phyloP scores from a whole-genome alignment of 257 asterid genomes.

The Przewalskia tangutica region DNA sequence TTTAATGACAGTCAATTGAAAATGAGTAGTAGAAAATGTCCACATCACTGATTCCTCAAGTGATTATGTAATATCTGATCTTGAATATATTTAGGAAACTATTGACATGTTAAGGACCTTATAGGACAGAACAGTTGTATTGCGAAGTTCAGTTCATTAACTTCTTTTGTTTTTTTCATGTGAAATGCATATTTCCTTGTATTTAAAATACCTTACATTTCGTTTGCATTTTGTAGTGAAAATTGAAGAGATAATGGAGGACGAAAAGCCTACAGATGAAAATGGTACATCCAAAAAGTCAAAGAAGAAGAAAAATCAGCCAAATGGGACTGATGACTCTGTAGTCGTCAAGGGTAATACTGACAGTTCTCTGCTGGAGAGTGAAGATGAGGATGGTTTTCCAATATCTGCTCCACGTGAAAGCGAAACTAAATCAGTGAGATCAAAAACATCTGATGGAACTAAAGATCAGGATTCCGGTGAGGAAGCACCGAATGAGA shows the following conservation, averaged over 20 bases:
- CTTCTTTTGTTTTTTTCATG: neutral
- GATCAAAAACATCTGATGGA: constrained; percentile 15
- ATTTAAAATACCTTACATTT: neutral
- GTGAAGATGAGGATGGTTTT: constrained; percentile 96
- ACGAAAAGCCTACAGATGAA: constrained; percentile 38
- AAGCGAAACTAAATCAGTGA: constrained; percentile 17
- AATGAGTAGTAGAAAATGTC: neutral
- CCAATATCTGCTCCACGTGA: constrained; percentile 36
- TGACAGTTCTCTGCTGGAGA: constrained; percentile 38
- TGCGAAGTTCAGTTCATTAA: neutral
- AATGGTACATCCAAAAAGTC: constrained; percentile 27
- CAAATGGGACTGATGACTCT: constrained; percentile 21
- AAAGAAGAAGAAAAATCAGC: constrained; percentile 47
- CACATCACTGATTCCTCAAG: neutral
- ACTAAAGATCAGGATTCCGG: constrained; percentile 11
- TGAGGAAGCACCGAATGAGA: constrained; percentile 25
- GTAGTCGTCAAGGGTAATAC: constrained; percentile 35
- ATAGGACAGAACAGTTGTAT: neutral
- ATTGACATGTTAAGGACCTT: neutral
- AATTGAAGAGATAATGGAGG: constrained; percentile 87
- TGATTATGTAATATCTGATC: neutral
- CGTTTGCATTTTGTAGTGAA: constrained; percentile 34
- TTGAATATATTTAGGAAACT: neutral
- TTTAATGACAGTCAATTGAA: neutral
- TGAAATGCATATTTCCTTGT: neutral